Conservation (phyloP, 2,329 filamentous ascomycete genomes). For the Pestalotiopsis sp. region DNA sequence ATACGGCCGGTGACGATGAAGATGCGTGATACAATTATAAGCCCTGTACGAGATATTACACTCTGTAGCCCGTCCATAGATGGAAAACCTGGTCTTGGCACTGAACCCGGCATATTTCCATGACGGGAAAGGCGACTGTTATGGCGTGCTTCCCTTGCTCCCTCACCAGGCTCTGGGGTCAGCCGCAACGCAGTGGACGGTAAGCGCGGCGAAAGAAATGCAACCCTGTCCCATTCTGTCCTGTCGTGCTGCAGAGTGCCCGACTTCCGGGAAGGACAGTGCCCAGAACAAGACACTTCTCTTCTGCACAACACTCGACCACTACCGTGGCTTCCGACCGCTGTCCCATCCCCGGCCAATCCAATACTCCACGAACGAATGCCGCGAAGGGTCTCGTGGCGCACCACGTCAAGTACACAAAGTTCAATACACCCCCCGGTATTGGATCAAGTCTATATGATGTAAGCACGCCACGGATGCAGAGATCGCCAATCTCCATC, state of each 20-base stretch:
- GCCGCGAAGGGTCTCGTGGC: neutral
- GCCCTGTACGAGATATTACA: neutral
- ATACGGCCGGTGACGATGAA: too few relatives aligned
- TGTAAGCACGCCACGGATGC: neutral
- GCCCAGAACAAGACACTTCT: neutral
- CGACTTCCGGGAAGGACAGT: neutral
- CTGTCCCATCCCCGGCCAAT: neutral
- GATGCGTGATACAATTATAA: too few relatives aligned
- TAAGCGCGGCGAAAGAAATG: constrained; percentile 4
- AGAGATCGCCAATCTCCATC: neutral
- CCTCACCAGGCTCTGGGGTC: neutral
- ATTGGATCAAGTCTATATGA: neutral
- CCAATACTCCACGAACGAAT: neutral
- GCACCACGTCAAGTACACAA: neutral
- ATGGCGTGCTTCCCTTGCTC: constrained; percentile 6
- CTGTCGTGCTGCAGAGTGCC: neutral
- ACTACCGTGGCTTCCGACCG: too few relatives aligned
- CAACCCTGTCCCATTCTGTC: neutral
- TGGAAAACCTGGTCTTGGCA: neutral
- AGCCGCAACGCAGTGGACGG: constrained; percentile 4
- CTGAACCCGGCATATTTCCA: neutral
- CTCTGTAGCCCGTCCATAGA: neutral
- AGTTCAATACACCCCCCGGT: neutral
- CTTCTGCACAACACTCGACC: too few relatives aligned
- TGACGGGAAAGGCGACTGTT: neutral